Evolutionary conservation across 2,329 filamentous ascomycete species (phyloP).

Genomic region (Ceratocystis colombiana): DNA sequence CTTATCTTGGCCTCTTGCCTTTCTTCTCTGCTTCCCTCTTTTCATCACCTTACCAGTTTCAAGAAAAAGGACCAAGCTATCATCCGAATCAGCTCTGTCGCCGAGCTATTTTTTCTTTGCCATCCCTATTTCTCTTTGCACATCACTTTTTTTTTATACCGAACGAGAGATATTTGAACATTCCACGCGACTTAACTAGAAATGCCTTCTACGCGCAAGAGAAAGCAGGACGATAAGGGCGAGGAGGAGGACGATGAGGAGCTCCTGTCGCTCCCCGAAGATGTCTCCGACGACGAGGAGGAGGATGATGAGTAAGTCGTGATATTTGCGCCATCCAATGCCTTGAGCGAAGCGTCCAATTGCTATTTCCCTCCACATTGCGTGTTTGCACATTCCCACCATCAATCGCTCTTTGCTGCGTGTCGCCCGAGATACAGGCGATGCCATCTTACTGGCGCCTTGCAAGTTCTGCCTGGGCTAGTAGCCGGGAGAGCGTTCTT

Average conservation of each 20-base stretch:
- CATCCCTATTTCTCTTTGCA: background rate
- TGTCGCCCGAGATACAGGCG: no score
- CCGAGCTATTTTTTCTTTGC: background rate
- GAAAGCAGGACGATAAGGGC: constrained; percentile 41
- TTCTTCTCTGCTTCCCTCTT: background rate
- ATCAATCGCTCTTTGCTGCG: no score
- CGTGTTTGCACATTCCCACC: no score
- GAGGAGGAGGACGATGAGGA: constrained; percentile 40
- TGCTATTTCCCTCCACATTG: background rate
- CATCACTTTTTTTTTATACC: background rate
- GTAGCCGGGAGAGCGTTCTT: no score
- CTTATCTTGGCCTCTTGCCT: background rate
- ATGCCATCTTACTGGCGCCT: no score
- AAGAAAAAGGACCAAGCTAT: no score
- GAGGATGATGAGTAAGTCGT: constrained; percentile 40
- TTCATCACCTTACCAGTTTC: background rate
- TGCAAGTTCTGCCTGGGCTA: no score
- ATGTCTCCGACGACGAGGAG: constrained; percentile 43
- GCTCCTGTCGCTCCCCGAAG: constrained; percentile 46
- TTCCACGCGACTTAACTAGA: background rate
- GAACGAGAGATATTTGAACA: no score
- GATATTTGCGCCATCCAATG: background rate
- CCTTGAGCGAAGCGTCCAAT: no score
- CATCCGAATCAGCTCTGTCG: background rate
- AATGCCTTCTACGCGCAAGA: constrained; percentile 42